Evolutionary conservation across 345 rosid species (phyloP), one percentile per base, ranked within the genome.

Genomic region (Citrus cavaleriei): DNA sequence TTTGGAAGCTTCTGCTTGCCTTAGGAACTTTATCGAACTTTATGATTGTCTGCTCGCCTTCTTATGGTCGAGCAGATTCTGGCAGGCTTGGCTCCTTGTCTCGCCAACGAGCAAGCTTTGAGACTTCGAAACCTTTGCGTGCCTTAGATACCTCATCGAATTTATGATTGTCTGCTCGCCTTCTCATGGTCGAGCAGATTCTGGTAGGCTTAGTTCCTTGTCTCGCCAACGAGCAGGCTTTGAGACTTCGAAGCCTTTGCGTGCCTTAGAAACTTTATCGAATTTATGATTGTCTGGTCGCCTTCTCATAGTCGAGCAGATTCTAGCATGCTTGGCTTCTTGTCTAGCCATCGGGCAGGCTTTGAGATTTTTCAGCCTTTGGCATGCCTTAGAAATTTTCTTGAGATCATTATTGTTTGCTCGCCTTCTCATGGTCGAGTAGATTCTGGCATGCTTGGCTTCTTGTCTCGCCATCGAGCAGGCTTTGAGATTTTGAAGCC

Each of bases 371-470:
- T 32, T 5, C 4, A 32, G 34, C 34, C 34, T 32, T 32, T 32
- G n/a, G 0, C 5, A 0, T 34, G 5, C 6, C 1, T 34, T 34
- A 34, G 1, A 4, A 4, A 34, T 0, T 0, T 32, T 32, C 4
- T 32, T 0, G 5, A 0, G 0, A 0, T 34, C 4, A 0, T 34
- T 0, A 0, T 34, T 34, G 35, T 34, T 6, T 34, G 5, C 35
- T 34, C 6, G 35, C 5, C 5, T 34, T 34, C 35, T 0, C 1
- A 6, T 34, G 35, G 5, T 34, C 0, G 5, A 34, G 35, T 0
- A 34, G 5, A 0, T 0, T 34, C 0, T 34, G 6, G 6, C 35
- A 34, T 0, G 35, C 35, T 34, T 34, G 1, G 35, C 6, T 34
- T 4, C 5, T 0, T 34, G 35, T 34, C 35, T 34, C 6, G 35